Evolutionary conservation across 495 filamentous ascomycete species (phyloP).

Genomic region (Pyrenula aspistea): DNA sequence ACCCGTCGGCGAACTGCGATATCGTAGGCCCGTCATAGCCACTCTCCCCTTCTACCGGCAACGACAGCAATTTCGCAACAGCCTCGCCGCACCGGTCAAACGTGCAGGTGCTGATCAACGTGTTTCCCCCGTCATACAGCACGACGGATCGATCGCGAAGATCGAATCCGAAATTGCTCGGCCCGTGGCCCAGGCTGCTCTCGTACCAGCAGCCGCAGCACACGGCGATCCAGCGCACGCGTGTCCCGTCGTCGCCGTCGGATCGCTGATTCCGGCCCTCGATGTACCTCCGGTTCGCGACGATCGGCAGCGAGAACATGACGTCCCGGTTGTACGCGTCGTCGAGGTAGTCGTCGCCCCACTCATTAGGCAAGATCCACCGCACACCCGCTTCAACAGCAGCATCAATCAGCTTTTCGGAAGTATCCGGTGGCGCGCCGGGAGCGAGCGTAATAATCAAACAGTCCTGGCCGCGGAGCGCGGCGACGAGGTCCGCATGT

Average conservation of each 20-base stretch:
- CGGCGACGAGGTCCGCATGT: constrained; percentile 20
- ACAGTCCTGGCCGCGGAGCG: constrained; percentile 28
- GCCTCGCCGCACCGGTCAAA: constrained; percentile 31
- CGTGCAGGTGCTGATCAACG: constrained; percentile 25
- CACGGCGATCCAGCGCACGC: constrained; percentile 36
- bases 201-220: constrained; percentile 42
- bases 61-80: constrained; percentile 27
- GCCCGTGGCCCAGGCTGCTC: constrained; percentile 23
- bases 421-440: constrained; percentile 16
- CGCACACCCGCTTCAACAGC: constrained; percentile 23
- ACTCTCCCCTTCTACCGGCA: constrained; percentile 32
- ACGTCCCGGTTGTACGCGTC: not conserved
- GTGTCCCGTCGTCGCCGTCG: no score
- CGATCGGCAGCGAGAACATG: constrained; percentile 10
- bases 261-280: no score
- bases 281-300: constrained; percentile 17
- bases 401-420: constrained; percentile 17
- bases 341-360: constrained; percentile 3
- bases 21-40: constrained; percentile 14
- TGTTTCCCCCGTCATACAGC: constrained; percentile 36
- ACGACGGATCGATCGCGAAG: constrained; percentile 21
- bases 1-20: constrained; percentile 24
- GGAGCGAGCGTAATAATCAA: constrained; percentile 22
- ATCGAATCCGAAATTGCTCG: constrained; percentile 31
- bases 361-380: constrained; percentile 26